Conservation (phyloP, 2,329 filamentous ascomycete species). For the Verticillium zaregamsianum region DNA sequence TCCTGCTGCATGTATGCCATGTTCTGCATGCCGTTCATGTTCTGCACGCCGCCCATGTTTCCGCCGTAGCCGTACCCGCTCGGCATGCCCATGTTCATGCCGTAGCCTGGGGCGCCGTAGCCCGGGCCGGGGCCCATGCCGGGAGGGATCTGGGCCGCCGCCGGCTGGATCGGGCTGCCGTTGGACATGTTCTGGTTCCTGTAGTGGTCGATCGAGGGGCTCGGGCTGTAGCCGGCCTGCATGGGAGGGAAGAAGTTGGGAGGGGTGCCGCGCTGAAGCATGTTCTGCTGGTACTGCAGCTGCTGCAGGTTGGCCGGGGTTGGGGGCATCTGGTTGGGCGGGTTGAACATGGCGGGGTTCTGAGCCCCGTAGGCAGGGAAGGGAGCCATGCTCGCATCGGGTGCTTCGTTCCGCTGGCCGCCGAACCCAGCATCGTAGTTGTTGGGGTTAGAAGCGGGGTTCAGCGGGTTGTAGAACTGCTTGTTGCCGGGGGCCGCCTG, state of each 20-base stretch:
- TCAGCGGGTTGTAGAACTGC: constrained; percentile 51
- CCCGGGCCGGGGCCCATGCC: constrained; percentile 27
- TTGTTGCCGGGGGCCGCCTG: constrained; percentile 24
- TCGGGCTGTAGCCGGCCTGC: constrained; percentile 47
- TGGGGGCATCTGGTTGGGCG: constrained; percentile 37
- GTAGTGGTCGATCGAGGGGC: constrained; percentile 51
- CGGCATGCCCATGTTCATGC: constrained; percentile 39
- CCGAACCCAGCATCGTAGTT: constrained; percentile 48
- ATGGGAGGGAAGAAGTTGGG: constrained; percentile 54
- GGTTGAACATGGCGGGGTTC: constrained; percentile 45
- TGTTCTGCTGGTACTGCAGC: constrained; percentile 55
- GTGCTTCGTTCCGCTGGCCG: constrained; percentile 47
- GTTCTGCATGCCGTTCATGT: constrained; percentile 33
- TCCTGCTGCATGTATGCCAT: constrained; percentile 54
- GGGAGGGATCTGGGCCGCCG: constrained; percentile 33
- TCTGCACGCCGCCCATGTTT: constrained; percentile 27
- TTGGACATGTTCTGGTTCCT: constrained; percentile 47
- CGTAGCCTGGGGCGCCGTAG: constrained; percentile 41
- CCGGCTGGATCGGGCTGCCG: constrained; percentile 46
- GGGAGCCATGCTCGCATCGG: constrained; percentile 44
- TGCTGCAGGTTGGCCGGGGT: constrained; percentile 47
- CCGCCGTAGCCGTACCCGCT: constrained; percentile 37
- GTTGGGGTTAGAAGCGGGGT: constrained; percentile 30
- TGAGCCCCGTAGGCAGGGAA: constrained; percentile 49
- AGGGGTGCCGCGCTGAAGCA: constrained; percentile 49